A percentile compares a stretch with the other conserved stretches of the same genome.
Conservation (phyloP, 2,329 filamentous ascomycete species). For the Anisogramma anomala region DNA sequence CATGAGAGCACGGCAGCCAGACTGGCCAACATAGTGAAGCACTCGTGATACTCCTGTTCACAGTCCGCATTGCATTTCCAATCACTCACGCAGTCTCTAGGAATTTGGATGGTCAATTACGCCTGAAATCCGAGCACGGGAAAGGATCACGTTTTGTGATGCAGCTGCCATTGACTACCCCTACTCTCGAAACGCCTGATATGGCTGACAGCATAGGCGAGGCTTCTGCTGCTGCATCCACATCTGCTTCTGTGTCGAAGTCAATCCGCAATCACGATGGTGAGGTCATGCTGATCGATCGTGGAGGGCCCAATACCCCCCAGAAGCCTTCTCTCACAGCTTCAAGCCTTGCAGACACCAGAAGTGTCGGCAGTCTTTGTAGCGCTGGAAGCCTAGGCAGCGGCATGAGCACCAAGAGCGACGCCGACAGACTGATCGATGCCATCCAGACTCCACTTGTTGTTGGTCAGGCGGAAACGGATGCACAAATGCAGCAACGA, state of each 20-base stretch:
- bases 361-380: conserved; percentile 29
- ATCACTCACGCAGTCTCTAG: neutral
- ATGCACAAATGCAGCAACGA: conserved; percentile 11
- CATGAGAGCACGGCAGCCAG: too few species aligned
- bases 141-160: conserved; percentile 76
- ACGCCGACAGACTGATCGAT: conserved; percentile 60
- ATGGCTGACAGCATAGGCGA: neutral
- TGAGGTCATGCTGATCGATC: conserved; percentile 53
- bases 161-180: conserved; percentile 62
- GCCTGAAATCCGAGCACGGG: conserved; percentile 71
- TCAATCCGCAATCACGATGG: conserved; percentile 26
- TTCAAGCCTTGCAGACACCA: conserved; percentile 26
- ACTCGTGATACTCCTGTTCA: too few species aligned
- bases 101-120: conserved; percentile 84
- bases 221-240: conserved; percentile 17
- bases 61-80: neutral
- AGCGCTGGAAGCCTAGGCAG: conserved; percentile 41
- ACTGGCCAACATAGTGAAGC: too few species aligned
- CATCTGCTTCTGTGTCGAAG: conserved; percentile 23
- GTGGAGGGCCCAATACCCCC: conserved; percentile 21
- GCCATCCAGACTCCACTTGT: conserved; percentile 53
- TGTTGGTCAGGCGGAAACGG: conserved; percentile 27
- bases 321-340: conserved; percentile 16
- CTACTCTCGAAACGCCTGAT: conserved; percentile 19
- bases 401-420: conserved; percentile 40